Percentiles rank a stretch among this genome's conserved stretches.
Evolutionary conservation across 1,139 yeast species (phyloP).

Genomic region (Williopsis jadinii): DNA sequence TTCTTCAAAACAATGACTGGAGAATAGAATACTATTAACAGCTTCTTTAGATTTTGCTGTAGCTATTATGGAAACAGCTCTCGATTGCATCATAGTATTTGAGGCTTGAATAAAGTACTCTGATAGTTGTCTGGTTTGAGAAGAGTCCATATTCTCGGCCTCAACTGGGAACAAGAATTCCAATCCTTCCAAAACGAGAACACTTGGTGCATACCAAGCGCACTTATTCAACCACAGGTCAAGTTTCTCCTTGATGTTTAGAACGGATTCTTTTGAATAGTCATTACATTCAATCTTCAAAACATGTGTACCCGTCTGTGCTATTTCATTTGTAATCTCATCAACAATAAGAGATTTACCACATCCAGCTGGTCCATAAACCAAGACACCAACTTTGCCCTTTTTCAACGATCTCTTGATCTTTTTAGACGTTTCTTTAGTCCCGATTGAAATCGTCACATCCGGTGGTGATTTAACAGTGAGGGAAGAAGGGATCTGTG

Average conservation of each 20-base stretch:
- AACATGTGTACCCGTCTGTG: conserved; percentile 36
- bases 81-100: conserved; percentile 28
- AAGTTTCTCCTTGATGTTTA: conserved; percentile 42
- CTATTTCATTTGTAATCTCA: conserved; percentile 34
- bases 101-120: conserved; percentile 31
- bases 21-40: conserved; percentile 53
- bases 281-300: conserved; percentile 46
- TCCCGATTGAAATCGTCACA: conserved; percentile 43
- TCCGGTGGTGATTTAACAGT: not conserved
- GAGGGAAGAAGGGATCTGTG: conserved; percentile 33
- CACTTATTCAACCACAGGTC: conserved; percentile 51
- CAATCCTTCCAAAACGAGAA: conserved; percentile 73
- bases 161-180: conserved; percentile 72
- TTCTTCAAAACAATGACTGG: conserved; percentile 67
- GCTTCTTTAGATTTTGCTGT: conserved; percentile 61
- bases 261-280: conserved; percentile 50
- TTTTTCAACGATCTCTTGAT: conserved; percentile 37
- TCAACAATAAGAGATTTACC: conserved; percentile 26
- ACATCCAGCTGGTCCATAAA: conserved; percentile 73
- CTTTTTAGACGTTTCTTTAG: conserved; percentile 40
- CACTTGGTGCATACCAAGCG: conserved; percentile 75
- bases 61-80: conserved; percentile 25
- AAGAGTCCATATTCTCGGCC: conserved; percentile 56
- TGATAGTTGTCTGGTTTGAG: conserved; percentile 42
- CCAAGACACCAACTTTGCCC: conserved; percentile 47